Evolutionary conservation across 139 green algal genomes (phyloP).

Genomic region (Cymbomonas tetramitiformis): DNA sequence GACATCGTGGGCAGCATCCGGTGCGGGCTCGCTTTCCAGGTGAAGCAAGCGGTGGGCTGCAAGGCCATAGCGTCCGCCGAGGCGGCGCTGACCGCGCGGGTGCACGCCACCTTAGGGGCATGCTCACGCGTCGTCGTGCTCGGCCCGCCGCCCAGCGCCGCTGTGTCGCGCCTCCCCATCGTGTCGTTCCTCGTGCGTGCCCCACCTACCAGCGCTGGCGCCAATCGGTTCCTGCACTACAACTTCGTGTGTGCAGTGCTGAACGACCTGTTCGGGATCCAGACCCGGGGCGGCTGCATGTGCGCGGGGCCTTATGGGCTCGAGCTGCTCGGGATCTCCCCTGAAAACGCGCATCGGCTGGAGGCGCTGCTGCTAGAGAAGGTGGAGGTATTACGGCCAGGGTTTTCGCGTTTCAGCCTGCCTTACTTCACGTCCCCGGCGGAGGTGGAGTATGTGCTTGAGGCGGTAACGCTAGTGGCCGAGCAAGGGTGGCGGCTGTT

Average conservation of each 20-base stretch:
- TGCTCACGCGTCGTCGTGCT: not conserved
- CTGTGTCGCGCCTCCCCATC: constrained; percentile 10
- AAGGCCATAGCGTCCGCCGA: constrained; percentile 6
- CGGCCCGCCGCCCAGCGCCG: not conserved
- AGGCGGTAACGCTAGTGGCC: not conserved
- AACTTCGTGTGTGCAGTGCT: constrained; percentile 26
- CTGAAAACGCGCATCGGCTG: not conserved
- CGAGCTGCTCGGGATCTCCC: constrained; percentile 7
- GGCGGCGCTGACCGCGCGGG: not conserved
- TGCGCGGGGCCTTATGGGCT: constrained; percentile 18
- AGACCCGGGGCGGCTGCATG: constrained; percentile 16
- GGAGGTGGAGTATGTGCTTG: constrained; percentile 12
- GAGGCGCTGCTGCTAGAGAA: constrained; percentile 14
- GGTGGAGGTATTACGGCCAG: constrained; percentile 14
- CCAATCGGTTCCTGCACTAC: constrained; percentile 17
- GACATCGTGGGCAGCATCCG: constrained; percentile 17
- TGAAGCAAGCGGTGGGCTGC: constrained; percentile 6
- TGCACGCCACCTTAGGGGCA: not conserved
- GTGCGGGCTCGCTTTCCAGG: constrained; percentile 15
- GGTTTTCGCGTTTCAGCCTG: constrained; percentile 13
- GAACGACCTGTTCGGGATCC: constrained; percentile 35
- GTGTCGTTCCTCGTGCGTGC: constrained; percentile 23
- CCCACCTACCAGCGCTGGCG: not conserved
- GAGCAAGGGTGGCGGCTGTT: constrained; percentile 17
- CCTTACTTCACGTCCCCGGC: not conserved